Evolutionary conservation across 163 green algal species (phyloP).

Genomic region (Chloromonas sp.): DNA sequence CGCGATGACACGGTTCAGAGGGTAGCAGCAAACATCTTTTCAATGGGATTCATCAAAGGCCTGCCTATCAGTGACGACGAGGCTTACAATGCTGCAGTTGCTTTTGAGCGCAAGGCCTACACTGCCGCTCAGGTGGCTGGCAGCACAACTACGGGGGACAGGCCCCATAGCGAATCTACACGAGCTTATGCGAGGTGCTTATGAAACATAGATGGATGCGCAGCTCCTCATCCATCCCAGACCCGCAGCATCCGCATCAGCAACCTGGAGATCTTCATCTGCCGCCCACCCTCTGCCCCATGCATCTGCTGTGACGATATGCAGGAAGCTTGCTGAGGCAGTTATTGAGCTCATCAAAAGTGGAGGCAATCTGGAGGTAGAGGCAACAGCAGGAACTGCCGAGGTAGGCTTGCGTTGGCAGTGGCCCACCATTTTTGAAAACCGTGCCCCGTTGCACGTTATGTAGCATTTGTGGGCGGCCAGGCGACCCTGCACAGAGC

Average conservation of each 20-base stretch:
- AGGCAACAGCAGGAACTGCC: not conserved
- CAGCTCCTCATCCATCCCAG: too few species aligned
- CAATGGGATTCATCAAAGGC: constrained; percentile 46
- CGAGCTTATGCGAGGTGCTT: constrained; percentile 38
- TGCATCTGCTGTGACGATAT: not conserved
- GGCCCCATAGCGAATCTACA: constrained; percentile 37
- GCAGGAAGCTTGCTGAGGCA: constrained; percentile 63
- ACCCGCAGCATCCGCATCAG: too few species aligned
- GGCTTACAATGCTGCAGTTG: constrained; percentile 24
- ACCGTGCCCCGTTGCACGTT: too few species aligned
- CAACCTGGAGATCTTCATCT: not conserved
- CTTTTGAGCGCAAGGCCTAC: constrained; percentile 73
- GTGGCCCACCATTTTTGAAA: too few species aligned
- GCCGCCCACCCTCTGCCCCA: not conserved
- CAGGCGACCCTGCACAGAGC: not conserved
- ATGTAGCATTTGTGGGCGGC: too few species aligned
- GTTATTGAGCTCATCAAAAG: constrained; percentile 50
- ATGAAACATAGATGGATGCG: too few species aligned
- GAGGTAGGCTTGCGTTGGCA: too few species aligned
- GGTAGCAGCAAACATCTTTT: constrained; percentile 47
- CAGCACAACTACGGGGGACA: constrained; percentile 69
- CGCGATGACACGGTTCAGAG: constrained; percentile 47
- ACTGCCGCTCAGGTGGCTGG: constrained; percentile 64
- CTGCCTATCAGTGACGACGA: constrained; percentile 33
- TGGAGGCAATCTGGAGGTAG: constrained; percentile 18